These are phyloP conservation scores for Ceratocystis papillata DNA, from an alignment of 2,329 filamentous ascomycete genomes.

Conservation along the genomic window DNA sequence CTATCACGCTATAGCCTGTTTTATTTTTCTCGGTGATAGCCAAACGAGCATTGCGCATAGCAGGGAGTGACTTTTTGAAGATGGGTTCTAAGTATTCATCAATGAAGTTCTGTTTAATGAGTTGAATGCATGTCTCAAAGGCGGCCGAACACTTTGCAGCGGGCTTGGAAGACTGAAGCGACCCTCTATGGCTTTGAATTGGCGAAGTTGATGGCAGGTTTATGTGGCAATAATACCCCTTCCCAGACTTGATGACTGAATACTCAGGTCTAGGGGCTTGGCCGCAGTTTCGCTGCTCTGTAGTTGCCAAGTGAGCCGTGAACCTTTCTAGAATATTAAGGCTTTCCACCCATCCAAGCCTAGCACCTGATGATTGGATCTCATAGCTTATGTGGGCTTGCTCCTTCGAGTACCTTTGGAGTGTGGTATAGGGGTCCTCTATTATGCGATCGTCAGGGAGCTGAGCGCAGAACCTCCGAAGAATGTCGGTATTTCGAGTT, in stretches of 20 bases:
- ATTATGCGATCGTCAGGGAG: constrained; percentile 58
- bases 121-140: constrained; percentile 64
- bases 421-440: neutral
- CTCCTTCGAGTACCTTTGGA: constrained; percentile 4
- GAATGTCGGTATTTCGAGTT: constrained; percentile 47
- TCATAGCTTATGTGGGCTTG: constrained; percentile 42
- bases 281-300: constrained; percentile 34
- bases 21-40: constrained; percentile 71
- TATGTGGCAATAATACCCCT: constrained; percentile 64
- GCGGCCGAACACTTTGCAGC: constrained; percentile 81
- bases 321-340: constrained; percentile 63
- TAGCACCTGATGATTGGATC: constrained; percentile 59
- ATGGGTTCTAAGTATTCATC: constrained; percentile 64
- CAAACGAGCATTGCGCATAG: constrained; percentile 76
- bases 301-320: constrained; percentile 47
- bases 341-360: constrained; percentile 65
- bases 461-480: constrained; percentile 65
- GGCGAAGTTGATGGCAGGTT: constrained; percentile 66
- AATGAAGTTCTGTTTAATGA: constrained; percentile 56
- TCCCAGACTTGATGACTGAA: constrained; percentile 44
- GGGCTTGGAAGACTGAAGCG: constrained; percentile 55
- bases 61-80: constrained; percentile 59
- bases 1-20: constrained; percentile 61
- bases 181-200: constrained; percentile 54
- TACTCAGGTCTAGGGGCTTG: constrained; percentile 44